Evolutionary conservation across 2,329 filamentous ascomycete genomes (phyloP), one percentile per base, ranked within the genome.

Genomic region (Arachnopeziza araneosa): DNA sequence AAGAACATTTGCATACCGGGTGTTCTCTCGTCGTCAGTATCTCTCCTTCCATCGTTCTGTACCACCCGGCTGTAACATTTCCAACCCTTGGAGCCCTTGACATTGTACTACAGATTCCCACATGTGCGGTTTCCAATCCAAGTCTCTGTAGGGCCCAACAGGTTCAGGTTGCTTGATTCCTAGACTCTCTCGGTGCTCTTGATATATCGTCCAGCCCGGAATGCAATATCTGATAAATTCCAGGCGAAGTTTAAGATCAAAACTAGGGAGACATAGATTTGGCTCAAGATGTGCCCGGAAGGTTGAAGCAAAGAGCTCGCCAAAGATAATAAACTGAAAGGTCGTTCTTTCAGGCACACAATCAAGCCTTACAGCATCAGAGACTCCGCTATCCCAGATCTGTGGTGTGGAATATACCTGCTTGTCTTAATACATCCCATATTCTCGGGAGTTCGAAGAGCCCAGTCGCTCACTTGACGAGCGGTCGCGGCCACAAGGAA

Each of bases 401-500:
- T 9, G 26, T 30, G 26, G 26, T 30, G 26, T 30, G 9, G 4
- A 4, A 30, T 30, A 30, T 9, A 4, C 4, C 26, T 30, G 26
- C 26, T 30, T 30, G 26, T 30, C 26, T 30, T 30, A 30, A 30
- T 30, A 30, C 26, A n/a, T 24, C 50, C 50, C 23, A 67, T 70
- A 49, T 71, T 71, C 0, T 55, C 55, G 1, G 62, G 30, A 52
- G 64, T 64, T 14, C 60, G 24, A 1, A 73, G 63, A 1, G 73
- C 73, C 74, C 74, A 76, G 52, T 69, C 51, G 8, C 71, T 67
- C 5, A 72, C 62, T 56, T 75, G 67, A 6, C 66, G 63, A 2
- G 71, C 73, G 17, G 69, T 70, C 3, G 73, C 72, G 24, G 68
- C 64, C 49, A 75, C 63, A 9, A 76, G 70, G 55, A 74, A 74